These are phyloP conservation scores for Apophysomyces variabilis DNA, from an alignment of 371 early-diverging fungal species.

Conservation along the genomic window DNA sequence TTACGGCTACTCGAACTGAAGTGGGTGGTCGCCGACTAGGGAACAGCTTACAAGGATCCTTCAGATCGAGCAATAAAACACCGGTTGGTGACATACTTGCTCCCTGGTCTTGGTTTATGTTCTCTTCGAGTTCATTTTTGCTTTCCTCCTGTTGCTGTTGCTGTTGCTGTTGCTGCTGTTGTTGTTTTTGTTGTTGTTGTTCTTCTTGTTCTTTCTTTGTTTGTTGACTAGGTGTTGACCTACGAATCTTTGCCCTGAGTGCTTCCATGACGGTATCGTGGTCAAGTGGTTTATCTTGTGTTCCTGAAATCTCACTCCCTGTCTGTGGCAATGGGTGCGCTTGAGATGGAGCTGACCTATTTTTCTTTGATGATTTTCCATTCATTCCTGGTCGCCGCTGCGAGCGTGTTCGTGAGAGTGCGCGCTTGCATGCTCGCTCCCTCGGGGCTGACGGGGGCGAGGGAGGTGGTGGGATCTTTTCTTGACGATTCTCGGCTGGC, in stretches of 20 bases:
- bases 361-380: conserved; percentile 32
- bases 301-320: conserved; percentile 3
- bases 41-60: conserved; percentile 42
- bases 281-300: conserved; percentile 21
- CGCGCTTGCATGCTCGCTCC: conserved; percentile 28
- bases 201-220: too few species aligned
- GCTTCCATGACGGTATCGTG: conserved; percentile 36
- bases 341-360: conserved; percentile 22
- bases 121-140: not conserved
- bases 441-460: conserved; percentile 7
- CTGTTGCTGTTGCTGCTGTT: conserved; percentile 20
- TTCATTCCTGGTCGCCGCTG: conserved; percentile 34
- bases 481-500: conserved; percentile 14
- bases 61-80: conserved; percentile 46
- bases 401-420: conserved; percentile 42
- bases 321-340: conserved; percentile 11
- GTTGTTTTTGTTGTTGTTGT: not conserved
- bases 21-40: conserved; percentile 22
- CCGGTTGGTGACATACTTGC: conserved; percentile 48
- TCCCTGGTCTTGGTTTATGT: conserved; percentile 19
- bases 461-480: conserved; percentile 14
- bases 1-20: conserved; percentile 41
- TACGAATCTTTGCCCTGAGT: conserved; percentile 28
- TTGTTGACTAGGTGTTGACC: conserved; percentile 8
- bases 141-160: conserved; percentile 19